Base-by-base conservation (phyloP, 2,329 filamentous ascomycete species). In the Fusarium haematococcum region DNA sequence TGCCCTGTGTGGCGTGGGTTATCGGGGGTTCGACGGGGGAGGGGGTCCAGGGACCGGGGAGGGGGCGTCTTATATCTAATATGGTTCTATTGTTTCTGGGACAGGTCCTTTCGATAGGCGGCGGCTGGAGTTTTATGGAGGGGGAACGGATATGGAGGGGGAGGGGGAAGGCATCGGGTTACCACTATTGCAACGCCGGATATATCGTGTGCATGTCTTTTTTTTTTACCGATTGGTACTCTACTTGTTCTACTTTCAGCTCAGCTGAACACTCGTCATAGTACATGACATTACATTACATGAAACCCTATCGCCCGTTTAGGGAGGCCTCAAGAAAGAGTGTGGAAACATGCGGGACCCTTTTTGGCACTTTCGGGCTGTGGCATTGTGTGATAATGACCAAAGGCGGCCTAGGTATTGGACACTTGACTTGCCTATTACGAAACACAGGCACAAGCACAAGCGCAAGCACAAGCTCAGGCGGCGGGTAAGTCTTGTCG, bases 1-100 rank as follows among this genome's bases (percentile, higher is more conserved):
- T 25, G 20, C 59, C 59, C 63, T 60, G 54, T 67, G 62, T 35
- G 43, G 67, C 48, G 67, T 60, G 45, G 68, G 59, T 61, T 71
- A 63, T 68, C 63, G 48, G 48, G 14, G 14, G 33, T n/a, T n/a
- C n/a, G n/a, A n/a, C n/a, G n/a, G n/a, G n/a, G n/a, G n/a, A n/a
- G 14, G 14, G 33, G 39, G 39, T 20, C 39, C 9, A 20, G 39
- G 39, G 39, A 35, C 39, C 18, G n/a, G 39, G n/a, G 39, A 10
- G 13, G 60, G 60, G 65, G 54, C 64, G 61, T 75, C 48, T 57
- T 67, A 39, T 67, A 39, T 62, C 52, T 56, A 63, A 35, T 57
- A 56, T 32, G 54, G 48, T 25, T 25, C 23, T 23, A 13, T 20
- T 57, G 54, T 32, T 16, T 61, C 14, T 64, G n/a, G 18, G 50